Conservation (phyloP, 148 eudicot genomes). For the Arctostaphylos glauca region DNA sequence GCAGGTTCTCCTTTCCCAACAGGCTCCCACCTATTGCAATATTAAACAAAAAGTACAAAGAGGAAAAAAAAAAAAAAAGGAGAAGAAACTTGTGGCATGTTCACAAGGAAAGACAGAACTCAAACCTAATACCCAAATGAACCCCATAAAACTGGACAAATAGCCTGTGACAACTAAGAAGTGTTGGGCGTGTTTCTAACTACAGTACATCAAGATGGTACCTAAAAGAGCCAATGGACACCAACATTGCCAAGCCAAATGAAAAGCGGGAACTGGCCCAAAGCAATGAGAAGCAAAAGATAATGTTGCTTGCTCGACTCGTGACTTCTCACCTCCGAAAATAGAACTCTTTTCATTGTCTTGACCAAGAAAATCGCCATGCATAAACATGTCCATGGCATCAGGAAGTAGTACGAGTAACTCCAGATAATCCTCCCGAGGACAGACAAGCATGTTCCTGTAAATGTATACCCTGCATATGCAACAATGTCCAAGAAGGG, state of each 20-base stretch:
- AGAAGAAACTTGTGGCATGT: not conserved
- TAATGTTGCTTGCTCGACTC: slow-evolving; percentile 70
- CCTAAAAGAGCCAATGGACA: slow-evolving; percentile 22
- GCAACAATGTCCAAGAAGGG: slow-evolving; percentile 64
- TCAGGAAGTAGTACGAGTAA: slow-evolving; percentile 49
- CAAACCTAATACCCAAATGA: not conserved
- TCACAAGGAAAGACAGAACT: not conserved
- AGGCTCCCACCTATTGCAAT: not conserved
- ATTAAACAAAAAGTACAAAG: no score
- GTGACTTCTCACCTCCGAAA: slow-evolving; percentile 62
- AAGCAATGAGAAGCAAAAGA: slow-evolving; percentile 58
- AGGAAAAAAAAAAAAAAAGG: not conserved
- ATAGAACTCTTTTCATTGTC: slow-evolving; percentile 70
- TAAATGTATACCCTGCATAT: slow-evolving; percentile 64
- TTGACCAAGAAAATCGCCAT: slow-evolving; percentile 67
- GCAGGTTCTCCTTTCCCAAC: no score
- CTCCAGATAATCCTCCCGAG: slow-evolving; percentile 46
- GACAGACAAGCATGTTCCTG: slow-evolving; percentile 55
- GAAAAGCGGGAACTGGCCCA: slow-evolving; percentile 71
- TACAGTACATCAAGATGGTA: not conserved
- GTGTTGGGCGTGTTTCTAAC: not conserved
- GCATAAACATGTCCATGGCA: slow-evolving; percentile 62
- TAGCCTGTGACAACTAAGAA: not conserved
- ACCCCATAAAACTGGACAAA: not conserved
- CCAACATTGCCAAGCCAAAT: slow-evolving; percentile 77